Conservation (phyloP, 2,329 filamentous ascomycete genomes). For the Juglanconis oblonga region DNA sequence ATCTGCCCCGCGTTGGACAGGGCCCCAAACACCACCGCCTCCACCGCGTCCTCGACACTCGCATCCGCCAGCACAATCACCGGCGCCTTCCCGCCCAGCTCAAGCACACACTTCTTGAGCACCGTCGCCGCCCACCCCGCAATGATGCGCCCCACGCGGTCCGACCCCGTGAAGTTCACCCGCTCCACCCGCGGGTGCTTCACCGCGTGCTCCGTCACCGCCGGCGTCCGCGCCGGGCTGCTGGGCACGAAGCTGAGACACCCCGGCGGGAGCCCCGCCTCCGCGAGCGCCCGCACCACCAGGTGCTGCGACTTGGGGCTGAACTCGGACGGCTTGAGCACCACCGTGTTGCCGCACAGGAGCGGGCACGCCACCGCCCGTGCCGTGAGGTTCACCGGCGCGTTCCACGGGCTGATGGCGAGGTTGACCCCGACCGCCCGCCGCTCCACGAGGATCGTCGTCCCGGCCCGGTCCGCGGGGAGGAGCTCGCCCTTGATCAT, state of each 20-base stretch:
- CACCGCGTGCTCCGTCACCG: constrained; percentile 60
- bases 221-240: constrained; percentile 52
- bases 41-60: constrained; percentile 59
- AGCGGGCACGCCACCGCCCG: constrained; percentile 47
- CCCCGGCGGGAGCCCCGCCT: constrained; percentile 65
- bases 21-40: constrained; percentile 55
- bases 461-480: constrained; percentile 41
- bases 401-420: constrained; percentile 67
- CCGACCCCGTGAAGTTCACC: constrained; percentile 70
- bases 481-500: constrained; percentile 34
- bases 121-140: constrained; percentile 59
- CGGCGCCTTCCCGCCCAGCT: constrained; percentile 68
- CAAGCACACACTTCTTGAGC: constrained; percentile 66
- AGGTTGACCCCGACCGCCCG: constrained; percentile 69
- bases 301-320: constrained; percentile 56
- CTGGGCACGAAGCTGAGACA: constrained; percentile 63
- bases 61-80: constrained; percentile 67
- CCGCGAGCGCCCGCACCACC: constrained; percentile 53
- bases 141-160: constrained; percentile 62
- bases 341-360: constrained; percentile 55
- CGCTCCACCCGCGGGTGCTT: constrained; percentile 60
- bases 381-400: constrained; percentile 27
- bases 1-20: constrained; percentile 65
- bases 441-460: constrained; percentile 58
- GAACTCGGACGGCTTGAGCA: constrained; percentile 61